A percentile compares a stretch with the other conserved stretches of the same genome.
Conservation (phyloP, 176 grass and related monocot species). For the Poa annua region DNA sequence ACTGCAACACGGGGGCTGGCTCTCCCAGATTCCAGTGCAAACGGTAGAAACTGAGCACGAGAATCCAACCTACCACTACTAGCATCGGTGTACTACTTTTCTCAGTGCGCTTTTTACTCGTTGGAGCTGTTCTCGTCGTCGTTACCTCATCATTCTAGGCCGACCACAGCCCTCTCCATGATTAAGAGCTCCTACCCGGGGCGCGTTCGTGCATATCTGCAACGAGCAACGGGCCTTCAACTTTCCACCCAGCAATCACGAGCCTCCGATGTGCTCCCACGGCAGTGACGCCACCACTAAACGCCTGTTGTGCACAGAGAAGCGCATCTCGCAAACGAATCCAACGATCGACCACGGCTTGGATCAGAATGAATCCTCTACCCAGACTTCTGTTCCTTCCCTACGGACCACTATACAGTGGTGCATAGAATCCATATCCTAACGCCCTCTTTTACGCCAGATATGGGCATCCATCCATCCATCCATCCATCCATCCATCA, state of each 20-base stretch:
- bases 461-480: neutral
- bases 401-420: neutral
- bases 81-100: neutral
- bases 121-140: constrained; percentile 12
- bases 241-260: constrained; percentile 26
- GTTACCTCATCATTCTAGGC: constrained; percentile 15
- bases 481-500: neutral
- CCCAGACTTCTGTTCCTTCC: neutral
- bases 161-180: constrained; percentile 30
- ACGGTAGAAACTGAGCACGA: constrained; percentile 2
- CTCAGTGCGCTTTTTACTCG: neutral
- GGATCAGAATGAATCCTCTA: neutral
- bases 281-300: constrained; percentile 37
- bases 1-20: neutral
- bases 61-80: neutral
- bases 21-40: neutral
- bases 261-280: neutral
- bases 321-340: constrained; percentile 39
- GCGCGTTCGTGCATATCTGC: constrained; percentile 24
- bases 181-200: constrained; percentile 19
- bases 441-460: neutral
- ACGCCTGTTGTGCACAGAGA: neutral
- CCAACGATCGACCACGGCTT: neutral
- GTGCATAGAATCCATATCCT: constrained; percentile 23
- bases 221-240: neutral